A percentile compares a stretch with the other conserved stretches of the same genome.
Conservation (phyloP, 331 rosid genomes). For the Pyracantha coccinea region DNA sequence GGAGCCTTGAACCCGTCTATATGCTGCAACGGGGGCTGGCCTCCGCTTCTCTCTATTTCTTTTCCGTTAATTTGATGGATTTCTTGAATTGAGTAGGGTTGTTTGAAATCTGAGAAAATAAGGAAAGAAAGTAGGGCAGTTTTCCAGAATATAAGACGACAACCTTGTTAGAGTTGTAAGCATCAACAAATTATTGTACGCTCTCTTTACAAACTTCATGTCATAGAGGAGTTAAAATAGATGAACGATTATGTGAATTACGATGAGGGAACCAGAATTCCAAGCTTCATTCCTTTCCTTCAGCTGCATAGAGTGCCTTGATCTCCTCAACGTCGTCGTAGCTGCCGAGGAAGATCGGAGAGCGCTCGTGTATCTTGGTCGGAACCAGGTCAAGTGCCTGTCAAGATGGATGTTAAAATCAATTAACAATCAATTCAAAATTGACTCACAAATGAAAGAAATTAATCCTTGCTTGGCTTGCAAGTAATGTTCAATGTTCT, state of each 20-base stretch:
- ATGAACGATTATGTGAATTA: not conserved
- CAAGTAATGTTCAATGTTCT: not conserved
- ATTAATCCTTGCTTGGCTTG: not conserved
- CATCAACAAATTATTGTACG: not conserved
- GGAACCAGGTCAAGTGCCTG: constrained; percentile 94
- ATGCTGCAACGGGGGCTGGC: no score
- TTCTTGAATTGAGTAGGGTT: not conserved
- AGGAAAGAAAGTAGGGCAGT: not conserved
- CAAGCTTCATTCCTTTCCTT: constrained; percentile 9
- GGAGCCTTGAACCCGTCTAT: no score
- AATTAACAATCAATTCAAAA: no score
- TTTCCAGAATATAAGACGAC: not conserved
- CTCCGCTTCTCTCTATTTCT: no score
- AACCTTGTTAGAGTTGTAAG: not conserved
- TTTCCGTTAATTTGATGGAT: not conserved
- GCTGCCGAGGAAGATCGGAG: constrained; percentile 89
- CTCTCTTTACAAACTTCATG: not conserved
- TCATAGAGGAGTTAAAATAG: not conserved
- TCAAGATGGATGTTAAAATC: not conserved
- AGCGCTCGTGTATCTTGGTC: constrained; percentile 63
- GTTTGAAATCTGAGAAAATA: not conserved
- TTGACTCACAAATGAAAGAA: not conserved
- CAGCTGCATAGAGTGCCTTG: constrained; percentile 67
- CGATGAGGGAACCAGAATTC: not conserved
- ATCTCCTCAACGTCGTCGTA: constrained; percentile 81